Evolutionary conservation across 768 basidiomycete genomes (phyloP).

Genomic region (Tulasnella sp.): DNA sequence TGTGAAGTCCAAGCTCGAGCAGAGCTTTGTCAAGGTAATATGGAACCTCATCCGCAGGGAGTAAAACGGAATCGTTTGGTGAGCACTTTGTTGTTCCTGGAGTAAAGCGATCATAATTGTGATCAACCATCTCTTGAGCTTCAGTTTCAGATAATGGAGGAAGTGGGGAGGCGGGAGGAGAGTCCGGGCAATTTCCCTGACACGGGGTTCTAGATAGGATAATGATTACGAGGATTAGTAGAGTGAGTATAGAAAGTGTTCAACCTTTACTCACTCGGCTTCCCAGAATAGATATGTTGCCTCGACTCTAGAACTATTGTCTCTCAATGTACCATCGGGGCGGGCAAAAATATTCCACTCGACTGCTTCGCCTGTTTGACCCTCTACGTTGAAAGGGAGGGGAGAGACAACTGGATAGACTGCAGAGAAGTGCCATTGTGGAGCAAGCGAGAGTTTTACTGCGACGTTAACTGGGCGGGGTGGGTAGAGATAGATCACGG

Average conservation of each 20-base stretch:
- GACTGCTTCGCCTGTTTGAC: slow-evolving; percentile 19
- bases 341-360: slow-evolving; percentile 28
- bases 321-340: slow-evolving; percentile 25
- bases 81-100: slow-evolving; percentile 5
- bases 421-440: slow-evolving; percentile 27
- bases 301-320: too few relatives aligned
- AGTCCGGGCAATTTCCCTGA: too few relatives aligned
- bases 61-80: slow-evolving; percentile 23
- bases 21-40: slow-evolving; percentile 29
- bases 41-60: slow-evolving; percentile 25
- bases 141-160: neutral
- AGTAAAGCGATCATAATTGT: too few relatives aligned
- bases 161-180: slow-evolving; percentile 23
- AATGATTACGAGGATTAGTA: too few relatives aligned
- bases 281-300: too few relatives aligned
- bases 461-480: slow-evolving; percentile 21
- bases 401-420: slow-evolving; percentile 24
- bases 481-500: slow-evolving; percentile 29
- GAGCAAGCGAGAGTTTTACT: slow-evolving; percentile 26
- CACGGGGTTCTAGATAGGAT: too few relatives aligned
- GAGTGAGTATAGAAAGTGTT: too few relatives aligned
- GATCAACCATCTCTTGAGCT: neutral
- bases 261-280: too few relatives aligned
- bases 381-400: neutral
- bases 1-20: slow-evolving; percentile 29